Evolutionary conservation across 768 basidiomycete species (phyloP).

Genomic region (Phaffia tasmanica): DNA sequence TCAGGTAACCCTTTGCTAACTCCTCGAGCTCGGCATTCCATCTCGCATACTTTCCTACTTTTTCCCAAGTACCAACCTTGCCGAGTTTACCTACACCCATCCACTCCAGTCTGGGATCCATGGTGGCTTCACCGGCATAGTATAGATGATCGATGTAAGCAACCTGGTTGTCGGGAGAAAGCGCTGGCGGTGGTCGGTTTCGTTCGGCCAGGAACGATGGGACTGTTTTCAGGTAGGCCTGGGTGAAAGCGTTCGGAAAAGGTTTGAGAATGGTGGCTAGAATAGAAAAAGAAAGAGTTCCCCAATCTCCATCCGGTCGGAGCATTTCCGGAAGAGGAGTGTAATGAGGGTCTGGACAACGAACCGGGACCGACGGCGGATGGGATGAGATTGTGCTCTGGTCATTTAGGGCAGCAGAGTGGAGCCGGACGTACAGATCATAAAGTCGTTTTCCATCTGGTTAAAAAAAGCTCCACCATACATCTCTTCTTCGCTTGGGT

Average conservation of each 20-base stretch:
- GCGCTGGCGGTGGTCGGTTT: slow-evolving; percentile 4
- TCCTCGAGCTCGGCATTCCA: slow-evolving; percentile 26
- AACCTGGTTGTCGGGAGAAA: slow-evolving; percentile 26
- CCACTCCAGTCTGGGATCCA: slow-evolving; percentile 25
- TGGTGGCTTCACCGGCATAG: slow-evolving; percentile 23
- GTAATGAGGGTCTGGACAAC: slow-evolving; percentile 13
- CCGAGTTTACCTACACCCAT: slow-evolving; percentile 23
- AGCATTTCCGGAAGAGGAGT: slow-evolving; percentile 25
- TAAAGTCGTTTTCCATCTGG: slow-evolving; percentile 24
- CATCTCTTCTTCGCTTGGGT: neutral
- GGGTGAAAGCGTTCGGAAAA: slow-evolving; percentile 18
- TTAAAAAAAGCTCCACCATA: slow-evolving; percentile 18
- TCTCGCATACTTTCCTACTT: slow-evolving; percentile 20
- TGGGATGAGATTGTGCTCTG: neutral
- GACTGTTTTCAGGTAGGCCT: slow-evolving; percentile 22
- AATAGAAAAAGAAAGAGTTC: slow-evolving; percentile 18
- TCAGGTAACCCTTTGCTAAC: slow-evolving; percentile 25
- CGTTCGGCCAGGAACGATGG: slow-evolving; percentile 11
- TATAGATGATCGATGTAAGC: slow-evolving; percentile 28
- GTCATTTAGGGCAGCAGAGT: neutral
- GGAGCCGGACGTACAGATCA: slow-evolving; percentile 9
- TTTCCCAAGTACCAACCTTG: slow-evolving; percentile 25
- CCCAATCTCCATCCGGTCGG: slow-evolving; percentile 16
- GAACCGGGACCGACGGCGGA: neutral
- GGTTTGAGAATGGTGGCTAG: slow-evolving; percentile 24